Evolutionary conservation across 192 early-diverging fungal genomes (phyloP), one percentile per base, ranked within the genome.

Genomic region (Lunasporangiospora selenospora): DNA sequence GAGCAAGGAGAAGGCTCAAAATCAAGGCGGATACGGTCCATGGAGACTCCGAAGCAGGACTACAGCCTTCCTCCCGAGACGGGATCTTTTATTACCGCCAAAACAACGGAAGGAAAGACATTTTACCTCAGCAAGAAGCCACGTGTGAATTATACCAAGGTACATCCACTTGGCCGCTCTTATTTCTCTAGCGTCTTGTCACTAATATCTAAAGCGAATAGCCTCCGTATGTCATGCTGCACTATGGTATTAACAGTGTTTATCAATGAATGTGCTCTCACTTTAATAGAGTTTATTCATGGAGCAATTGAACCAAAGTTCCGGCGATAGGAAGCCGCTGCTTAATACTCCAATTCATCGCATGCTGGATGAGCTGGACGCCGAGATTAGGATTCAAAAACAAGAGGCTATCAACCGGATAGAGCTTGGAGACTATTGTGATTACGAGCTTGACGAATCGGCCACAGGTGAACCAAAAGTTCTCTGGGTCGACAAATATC

Each of bases 401-500:
- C 54, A 63, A 18, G 59, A 52, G n/a, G 69, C 60, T 1, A 36
- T 73, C 34, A 57, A 58, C 19, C 61, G 40, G 4, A 18, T 62
- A 11, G 53, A 62, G 23, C 43, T 51, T 31, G 69, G 49, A 1
- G 60, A 58, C 13, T 38, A n/a, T 3, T 46, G 52, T 2, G 44
- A 53, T 15, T 6, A 40, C 4, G 61, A 46, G 1, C 13, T 54
- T n/a, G 46, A 26, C 23, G 41, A 37, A n/a, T 23, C 49, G 26
- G 31, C 7, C 13, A 30, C 31, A 12, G 40, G 26, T 3, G 46
- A 58, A 7, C 9, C n/a, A 1, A 53, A 73, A 24, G 32, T 31
- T 1, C 61, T 73, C 3, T 99, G 94, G 94, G 92, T 93, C 16
- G 93, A 99, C 69, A 96, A 95, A 57, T 97, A 97, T 77, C 78